Percentiles rank a stretch among this genome's conserved stretches.
These are phyloP conservation scores for Salvia sclarea DNA, from an alignment of 305 asterid species.

Conservation along the genomic window DNA sequence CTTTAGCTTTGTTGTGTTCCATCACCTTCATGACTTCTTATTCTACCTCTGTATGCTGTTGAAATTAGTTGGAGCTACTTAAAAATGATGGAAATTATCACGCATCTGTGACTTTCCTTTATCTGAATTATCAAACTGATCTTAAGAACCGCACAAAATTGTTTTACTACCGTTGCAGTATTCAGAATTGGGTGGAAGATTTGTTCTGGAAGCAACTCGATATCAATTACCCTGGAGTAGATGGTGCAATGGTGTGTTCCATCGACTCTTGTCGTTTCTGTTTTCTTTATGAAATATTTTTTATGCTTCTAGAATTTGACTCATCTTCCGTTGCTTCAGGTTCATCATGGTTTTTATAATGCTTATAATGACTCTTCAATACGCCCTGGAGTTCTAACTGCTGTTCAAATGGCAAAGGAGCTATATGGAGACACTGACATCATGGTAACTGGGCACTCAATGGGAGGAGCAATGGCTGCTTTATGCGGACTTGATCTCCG, in stretches of 20 bases:
- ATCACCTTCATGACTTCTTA: conserved; percentile 16
- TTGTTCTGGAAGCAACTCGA: conserved; percentile 98
- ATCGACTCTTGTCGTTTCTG: conserved; percentile 17
- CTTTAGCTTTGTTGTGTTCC: conserved; percentile 25
- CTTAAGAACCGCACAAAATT: background rate
- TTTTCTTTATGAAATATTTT: background rate
- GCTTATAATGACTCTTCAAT: conserved; percentile 88
- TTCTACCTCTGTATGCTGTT: no score
- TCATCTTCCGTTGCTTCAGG: conserved; percentile 51
- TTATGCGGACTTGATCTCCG: conserved; percentile 90
- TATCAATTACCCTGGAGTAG: conserved; percentile 81
- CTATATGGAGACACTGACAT: conserved; percentile 62
- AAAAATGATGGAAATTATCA: conserved; percentile 1
- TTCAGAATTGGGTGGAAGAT: conserved; percentile 97
- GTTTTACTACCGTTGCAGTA: conserved; percentile 46
- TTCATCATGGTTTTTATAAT: conserved; percentile 92
- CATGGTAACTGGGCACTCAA: conserved; percentile 93
- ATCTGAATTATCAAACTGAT: background rate
- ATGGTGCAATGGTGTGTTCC: conserved; percentile 75
- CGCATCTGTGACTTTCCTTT: conserved; percentile 23
- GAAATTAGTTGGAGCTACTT: background rate
- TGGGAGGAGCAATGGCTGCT: conserved; percentile 99
- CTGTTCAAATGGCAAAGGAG: conserved; percentile 58
- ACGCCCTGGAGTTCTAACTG: conserved; percentile 74
- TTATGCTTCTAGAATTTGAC: conserved; percentile 8